These are phyloP conservation scores for Naumovozyma castellii DNA, from an alignment of 805 yeast species.

Conservation along the genomic window DNA sequence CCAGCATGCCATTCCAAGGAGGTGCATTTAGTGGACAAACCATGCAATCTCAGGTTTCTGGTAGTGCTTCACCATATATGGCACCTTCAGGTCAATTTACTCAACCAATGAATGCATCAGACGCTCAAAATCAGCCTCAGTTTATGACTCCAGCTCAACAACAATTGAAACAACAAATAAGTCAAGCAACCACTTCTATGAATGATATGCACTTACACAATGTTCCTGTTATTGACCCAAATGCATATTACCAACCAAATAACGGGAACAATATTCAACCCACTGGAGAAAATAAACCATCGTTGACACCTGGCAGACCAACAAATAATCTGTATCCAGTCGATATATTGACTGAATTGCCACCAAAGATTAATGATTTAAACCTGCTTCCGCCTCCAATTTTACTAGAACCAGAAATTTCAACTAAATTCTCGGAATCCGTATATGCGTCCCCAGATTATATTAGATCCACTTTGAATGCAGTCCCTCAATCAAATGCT, in stretches of 20 bases:
- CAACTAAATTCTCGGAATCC: conserved; percentile 50
- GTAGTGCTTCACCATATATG: too few species aligned
- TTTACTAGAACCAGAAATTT: conserved; percentile 48
- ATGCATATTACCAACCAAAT: conserved; percentile 16
- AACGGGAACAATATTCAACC: not conserved
- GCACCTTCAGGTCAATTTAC: not conserved
- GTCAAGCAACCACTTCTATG: conserved; percentile 25
- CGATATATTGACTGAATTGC: conserved; percentile 74
- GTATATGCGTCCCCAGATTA: conserved; percentile 65
- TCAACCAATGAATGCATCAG: not conserved
- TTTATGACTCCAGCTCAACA: conserved; percentile 22
- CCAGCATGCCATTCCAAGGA: not conserved
- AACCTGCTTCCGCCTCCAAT: conserved; percentile 93
- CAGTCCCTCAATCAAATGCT: conserved; percentile 64
- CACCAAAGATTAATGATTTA: conserved; percentile 83
- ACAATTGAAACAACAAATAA: conserved; percentile 23
- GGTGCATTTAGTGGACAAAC: not conserved
- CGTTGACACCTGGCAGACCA: conserved; percentile 27
- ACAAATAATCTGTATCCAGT: conserved; percentile 80
- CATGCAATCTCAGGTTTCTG: too few species aligned
- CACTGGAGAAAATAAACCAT: not conserved
- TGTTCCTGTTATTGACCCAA: conserved; percentile 25
- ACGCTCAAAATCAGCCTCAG: not conserved
- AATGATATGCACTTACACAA: conserved; percentile 29
- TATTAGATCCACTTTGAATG: conserved; percentile 82